A percentile compares a stretch with the other conserved stretches of the same genome.
These are phyloP conservation scores for Hygrocybe coccinea DNA, from an alignment of 768 basidiomycete genomes.

Conservation along the genomic window DNA sequence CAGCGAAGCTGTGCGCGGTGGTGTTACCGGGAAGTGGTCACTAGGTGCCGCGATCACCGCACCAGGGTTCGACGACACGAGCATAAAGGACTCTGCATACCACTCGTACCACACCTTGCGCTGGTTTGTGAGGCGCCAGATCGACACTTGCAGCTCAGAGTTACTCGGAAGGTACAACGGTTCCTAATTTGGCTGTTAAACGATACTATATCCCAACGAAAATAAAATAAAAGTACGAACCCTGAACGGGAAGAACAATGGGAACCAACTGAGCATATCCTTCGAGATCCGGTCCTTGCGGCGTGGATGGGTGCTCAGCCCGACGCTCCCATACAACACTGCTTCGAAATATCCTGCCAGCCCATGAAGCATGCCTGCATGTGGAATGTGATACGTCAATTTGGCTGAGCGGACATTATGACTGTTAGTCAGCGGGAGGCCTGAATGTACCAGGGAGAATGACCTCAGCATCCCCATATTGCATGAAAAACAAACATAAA, in stretches of 20 bases:
- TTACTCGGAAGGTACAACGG: constrained; percentile 90
- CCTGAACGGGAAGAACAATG: constrained; percentile 91
- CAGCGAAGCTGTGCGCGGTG: neutral
- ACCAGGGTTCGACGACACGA: constrained; percentile 29
- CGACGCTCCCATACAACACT: constrained; percentile 82
- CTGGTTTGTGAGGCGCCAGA: constrained; percentile 90
- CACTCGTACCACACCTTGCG: constrained; percentile 98
- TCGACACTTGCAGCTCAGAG: constrained; percentile 85
- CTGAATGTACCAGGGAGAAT: constrained; percentile 35
- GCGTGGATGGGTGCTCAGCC: constrained; percentile 90
- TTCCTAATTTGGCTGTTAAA: constrained; percentile 47
- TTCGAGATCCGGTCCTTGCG: constrained; percentile 82
- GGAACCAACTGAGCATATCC: constrained; percentile 99
- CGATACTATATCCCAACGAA: constrained; percentile 4
- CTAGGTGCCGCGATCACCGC: neutral
- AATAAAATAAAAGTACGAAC: constrained; percentile 40
- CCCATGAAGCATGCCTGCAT: constrained; percentile 90
- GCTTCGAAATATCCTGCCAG: constrained; percentile 98
- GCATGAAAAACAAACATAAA: neutral
- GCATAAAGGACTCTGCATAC: constrained; percentile 89
- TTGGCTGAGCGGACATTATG: constrained; percentile 90
- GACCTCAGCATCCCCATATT: neutral
- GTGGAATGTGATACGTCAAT: constrained; percentile 86
- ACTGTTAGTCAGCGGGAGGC: constrained; percentile 88
- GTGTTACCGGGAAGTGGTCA: no score